Percentiles rank a stretch among this genome's conserved stretches.
Evolutionary conservation across 192 early-diverging fungal species (phyloP).

Genomic region (Podila horticola): DNA sequence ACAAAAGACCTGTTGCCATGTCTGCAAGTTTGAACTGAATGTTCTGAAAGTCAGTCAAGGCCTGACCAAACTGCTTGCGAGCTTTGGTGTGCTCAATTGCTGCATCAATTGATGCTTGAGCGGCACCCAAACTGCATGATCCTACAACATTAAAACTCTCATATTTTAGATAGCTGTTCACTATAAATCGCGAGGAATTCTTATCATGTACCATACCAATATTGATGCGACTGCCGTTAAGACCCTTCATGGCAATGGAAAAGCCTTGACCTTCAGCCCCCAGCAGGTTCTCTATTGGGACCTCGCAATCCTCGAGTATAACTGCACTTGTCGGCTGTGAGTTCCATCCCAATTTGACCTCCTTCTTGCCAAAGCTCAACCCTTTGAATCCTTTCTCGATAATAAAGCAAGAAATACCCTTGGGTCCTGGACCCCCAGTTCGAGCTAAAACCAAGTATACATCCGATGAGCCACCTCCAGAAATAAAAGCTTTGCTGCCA

Average conservation of each 20-base stretch:
- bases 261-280: constrained; percentile 68
- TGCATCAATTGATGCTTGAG: constrained; percentile 56
- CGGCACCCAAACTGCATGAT: constrained; percentile 66
- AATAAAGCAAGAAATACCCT: constrained; percentile 64
- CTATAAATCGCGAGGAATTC: not conserved
- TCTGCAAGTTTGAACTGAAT: constrained; percentile 68
- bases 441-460: constrained; percentile 70
- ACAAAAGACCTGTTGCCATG: constrained; percentile 59
- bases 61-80: constrained; percentile 62
- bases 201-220: constrained; percentile 44
- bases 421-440: constrained; percentile 64
- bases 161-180: not conserved
- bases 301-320: constrained; percentile 66
- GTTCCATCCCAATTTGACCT: constrained; percentile 70
- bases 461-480: constrained; percentile 61
- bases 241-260: constrained; percentile 70
- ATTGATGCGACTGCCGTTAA: constrained; percentile 67
- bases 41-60: constrained; percentile 59
- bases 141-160: constrained; percentile 20
- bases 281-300: constrained; percentile 62
- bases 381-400: constrained; percentile 68
- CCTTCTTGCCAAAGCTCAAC: constrained; percentile 69
- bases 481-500: constrained; percentile 93
- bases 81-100: constrained; percentile 54
- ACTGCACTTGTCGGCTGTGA: constrained; percentile 67